phyloP scores from a whole-genome alignment of 768 basidiomycete genomes.

The Mycena filopes region DNA sequence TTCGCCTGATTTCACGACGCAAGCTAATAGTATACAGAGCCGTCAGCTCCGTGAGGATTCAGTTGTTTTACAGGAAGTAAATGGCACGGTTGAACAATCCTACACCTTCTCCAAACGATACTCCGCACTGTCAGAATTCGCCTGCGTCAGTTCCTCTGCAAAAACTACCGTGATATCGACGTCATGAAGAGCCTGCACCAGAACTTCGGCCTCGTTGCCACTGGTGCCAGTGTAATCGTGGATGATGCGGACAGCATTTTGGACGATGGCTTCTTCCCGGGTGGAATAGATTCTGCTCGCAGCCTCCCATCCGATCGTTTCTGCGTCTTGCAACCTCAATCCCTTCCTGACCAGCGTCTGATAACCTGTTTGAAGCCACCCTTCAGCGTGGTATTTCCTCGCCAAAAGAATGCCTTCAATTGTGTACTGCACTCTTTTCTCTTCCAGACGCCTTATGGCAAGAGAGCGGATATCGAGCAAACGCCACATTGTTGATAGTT shows the following conservation, averaged over 20 bases:
- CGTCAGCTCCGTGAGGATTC: too few relatives aligned
- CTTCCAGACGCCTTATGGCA: constrained; percentile 39
- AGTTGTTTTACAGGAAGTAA: too few relatives aligned
- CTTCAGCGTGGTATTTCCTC: constrained; percentile 40
- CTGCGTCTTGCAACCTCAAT: constrained; percentile 31
- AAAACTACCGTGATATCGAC: not conserved
- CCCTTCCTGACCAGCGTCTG: constrained; percentile 33
- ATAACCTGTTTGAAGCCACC: constrained; percentile 47
- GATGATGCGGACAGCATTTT: not conserved
- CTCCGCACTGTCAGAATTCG: constrained; percentile 9
- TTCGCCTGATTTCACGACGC: too few relatives aligned
- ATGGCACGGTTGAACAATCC: too few relatives aligned
- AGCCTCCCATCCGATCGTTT: constrained; percentile 21
- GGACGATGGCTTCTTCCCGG: constrained; percentile 8
- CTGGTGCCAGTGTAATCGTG: not conserved
- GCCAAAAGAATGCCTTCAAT: constrained; percentile 45
- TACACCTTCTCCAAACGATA: constrained; percentile 12
- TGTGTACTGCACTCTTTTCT: constrained; percentile 17
- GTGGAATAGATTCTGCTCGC: constrained; percentile 13
- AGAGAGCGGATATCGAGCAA: constrained; percentile 35
- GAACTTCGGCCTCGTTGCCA: too few relatives aligned
- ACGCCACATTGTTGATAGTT: constrained; percentile 46
- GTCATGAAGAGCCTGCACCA: not conserved
- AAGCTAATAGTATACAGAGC: too few relatives aligned
- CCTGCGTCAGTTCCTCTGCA: constrained; percentile 8